Evolutionary conservation across 1,284 basidiomycete genomes (phyloP).

Genomic region (Cystobasidium pallidum): DNA sequence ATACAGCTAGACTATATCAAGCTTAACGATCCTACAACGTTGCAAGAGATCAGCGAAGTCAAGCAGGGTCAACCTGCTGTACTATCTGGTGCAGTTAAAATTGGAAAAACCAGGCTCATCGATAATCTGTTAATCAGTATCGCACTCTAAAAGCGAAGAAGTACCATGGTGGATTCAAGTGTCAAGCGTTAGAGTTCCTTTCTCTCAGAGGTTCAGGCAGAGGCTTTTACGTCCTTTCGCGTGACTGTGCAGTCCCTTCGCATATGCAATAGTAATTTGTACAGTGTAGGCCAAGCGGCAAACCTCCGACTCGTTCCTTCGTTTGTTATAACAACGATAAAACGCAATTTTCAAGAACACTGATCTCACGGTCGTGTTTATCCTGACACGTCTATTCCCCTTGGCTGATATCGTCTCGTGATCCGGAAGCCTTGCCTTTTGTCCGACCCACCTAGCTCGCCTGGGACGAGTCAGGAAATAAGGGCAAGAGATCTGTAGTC

Average conservation of each 20-base stretch:
- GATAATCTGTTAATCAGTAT: slow-evolving; percentile 80
- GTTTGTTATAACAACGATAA: background rate
- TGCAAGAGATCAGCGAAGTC: slow-evolving; percentile 57
- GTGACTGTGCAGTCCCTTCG: no score
- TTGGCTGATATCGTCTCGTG: no score
- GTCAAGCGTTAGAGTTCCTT: background rate
- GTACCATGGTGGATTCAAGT: background rate
- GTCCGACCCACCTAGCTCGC: no score
- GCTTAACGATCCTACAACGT: slow-evolving; percentile 78
- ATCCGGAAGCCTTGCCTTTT: no score
- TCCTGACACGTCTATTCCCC: no score
- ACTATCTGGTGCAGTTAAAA: slow-evolving; percentile 84
- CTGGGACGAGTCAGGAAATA: background rate
- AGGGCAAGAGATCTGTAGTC: background rate
- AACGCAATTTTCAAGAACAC: no score
- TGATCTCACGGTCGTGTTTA: no score
- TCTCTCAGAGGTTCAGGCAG: no score
- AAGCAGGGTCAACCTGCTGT: slow-evolving; percentile 64
- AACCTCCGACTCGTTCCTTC: no score
- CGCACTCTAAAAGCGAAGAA: slow-evolving; percentile 31
- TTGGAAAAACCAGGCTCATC: slow-evolving; percentile 85
- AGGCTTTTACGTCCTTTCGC: no score
- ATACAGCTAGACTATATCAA: slow-evolving; percentile 82
- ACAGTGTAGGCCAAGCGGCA: background rate
- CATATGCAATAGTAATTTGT: background rate